phyloP scores from a whole-genome alignment of 805 yeast species.

The Kuraishia floccosa region DNA sequence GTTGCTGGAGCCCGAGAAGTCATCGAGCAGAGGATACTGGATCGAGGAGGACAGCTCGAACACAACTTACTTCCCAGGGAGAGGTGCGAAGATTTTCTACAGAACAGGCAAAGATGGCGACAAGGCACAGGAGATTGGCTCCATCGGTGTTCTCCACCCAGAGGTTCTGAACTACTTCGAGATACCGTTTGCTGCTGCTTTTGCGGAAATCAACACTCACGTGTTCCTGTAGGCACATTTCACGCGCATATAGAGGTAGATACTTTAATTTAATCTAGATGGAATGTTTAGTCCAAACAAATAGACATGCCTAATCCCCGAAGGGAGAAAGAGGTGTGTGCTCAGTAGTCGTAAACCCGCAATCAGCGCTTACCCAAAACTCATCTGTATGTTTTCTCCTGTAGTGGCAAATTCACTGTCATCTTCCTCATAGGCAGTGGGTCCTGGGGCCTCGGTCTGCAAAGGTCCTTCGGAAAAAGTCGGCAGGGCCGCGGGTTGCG shows the following conservation, averaged over 20 bases:
- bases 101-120: slow-evolving; percentile 54
- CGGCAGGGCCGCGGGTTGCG: too few relatives aligned
- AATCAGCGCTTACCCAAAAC: too few relatives aligned
- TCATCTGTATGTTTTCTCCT: too few relatives aligned
- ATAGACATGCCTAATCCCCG: too few relatives aligned
- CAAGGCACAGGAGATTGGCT: slow-evolving; percentile 54
- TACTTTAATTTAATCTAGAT: background rate
- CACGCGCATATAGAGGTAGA: background rate
- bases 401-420: too few relatives aligned
- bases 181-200: slow-evolving; percentile 85
- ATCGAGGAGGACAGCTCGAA: slow-evolving; percentile 58
- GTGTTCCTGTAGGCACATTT: slow-evolving; percentile 58
- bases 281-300: too few relatives aligned
- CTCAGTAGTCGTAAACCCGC: too few relatives aligned
- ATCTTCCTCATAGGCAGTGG: too few relatives aligned
- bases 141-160: slow-evolving; percentile 92
- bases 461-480: too few relatives aligned
- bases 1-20: slow-evolving; percentile 46
- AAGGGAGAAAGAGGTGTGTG: too few relatives aligned
- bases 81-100: slow-evolving; percentile 85
- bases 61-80: slow-evolving; percentile 87
- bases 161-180: slow-evolving; percentile 81
- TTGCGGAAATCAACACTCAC: slow-evolving; percentile 84
- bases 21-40: slow-evolving; percentile 73
- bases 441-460: too few relatives aligned